Conservation (phyloP, 768 basidiomycete genomes). For the Amyloporia xantha region DNA sequence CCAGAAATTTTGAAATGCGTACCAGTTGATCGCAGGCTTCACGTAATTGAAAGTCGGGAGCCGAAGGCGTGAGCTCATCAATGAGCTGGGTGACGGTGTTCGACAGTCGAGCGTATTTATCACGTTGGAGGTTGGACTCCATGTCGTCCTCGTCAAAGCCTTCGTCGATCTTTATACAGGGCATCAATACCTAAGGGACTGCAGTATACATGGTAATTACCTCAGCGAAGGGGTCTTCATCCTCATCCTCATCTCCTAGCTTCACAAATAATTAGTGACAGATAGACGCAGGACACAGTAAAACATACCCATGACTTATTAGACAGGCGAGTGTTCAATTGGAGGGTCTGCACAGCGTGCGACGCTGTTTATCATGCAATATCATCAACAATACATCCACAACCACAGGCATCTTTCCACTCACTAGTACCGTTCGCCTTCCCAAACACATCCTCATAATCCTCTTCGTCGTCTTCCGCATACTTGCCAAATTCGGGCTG, state of each 20-base stretch:
- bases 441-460: slow-evolving; percentile 94
- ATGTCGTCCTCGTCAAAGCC: slow-evolving; percentile 88
- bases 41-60: slow-evolving; percentile 76
- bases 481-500: slow-evolving; percentile 78
- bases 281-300: background rate
- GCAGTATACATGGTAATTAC: slow-evolving; percentile 28
- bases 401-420: slow-evolving; percentile 21
- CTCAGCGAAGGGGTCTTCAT: slow-evolving; percentile 96
- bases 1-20: slow-evolving; percentile 2
- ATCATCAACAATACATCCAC: background rate
- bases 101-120: slow-evolving; percentile 86
- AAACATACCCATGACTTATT: slow-evolving; percentile 80
- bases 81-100: slow-evolving; percentile 78
- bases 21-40: slow-evolving; percentile 88
- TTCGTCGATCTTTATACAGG: slow-evolving; percentile 70
- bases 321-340: slow-evolving; percentile 80
- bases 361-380: slow-evolving; percentile 34
- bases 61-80: slow-evolving; percentile 76
- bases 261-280: slow-evolving; percentile 21
- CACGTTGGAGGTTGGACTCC: slow-evolving; percentile 86
- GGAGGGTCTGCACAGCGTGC: slow-evolving; percentile 68
- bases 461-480: slow-evolving; percentile 81
- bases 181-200: background rate
- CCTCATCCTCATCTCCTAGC: slow-evolving; percentile 81
- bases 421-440: slow-evolving; percentile 62